These are phyloP conservation scores for Diplodia intermedia DNA, from an alignment of 2,329 filamentous ascomycete species.

Conservation along the genomic window DNA sequence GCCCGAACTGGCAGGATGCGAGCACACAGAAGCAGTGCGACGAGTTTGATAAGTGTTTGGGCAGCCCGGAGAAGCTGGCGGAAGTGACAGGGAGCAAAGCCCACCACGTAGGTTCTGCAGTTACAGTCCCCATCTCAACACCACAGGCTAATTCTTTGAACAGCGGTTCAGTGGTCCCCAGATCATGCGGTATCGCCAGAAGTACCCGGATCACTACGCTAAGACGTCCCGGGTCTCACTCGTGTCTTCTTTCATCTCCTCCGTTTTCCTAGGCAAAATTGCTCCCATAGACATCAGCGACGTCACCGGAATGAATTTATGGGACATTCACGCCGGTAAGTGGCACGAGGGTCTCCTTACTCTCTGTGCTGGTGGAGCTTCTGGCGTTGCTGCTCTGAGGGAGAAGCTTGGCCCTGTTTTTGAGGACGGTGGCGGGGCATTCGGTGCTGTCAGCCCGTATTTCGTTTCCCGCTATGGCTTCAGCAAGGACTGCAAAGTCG, in stretches of 20 bases:
- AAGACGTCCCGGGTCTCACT: slow-evolving; percentile 86
- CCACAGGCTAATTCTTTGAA: slow-evolving; percentile 33
- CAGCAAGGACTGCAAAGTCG: slow-evolving; percentile 73
- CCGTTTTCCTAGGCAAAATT: slow-evolving; percentile 81
- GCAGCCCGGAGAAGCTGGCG: slow-evolving; percentile 72
- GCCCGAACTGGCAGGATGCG: slow-evolving; percentile 97
- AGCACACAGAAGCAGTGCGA: slow-evolving; percentile 94
- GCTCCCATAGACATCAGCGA: slow-evolving; percentile 94
- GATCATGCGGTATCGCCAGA: slow-evolving; percentile 84
- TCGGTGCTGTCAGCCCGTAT: slow-evolving; percentile 79
- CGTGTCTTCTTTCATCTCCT: slow-evolving; percentile 94
- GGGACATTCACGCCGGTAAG: slow-evolving; percentile 77
- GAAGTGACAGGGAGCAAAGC: slow-evolving; percentile 87
- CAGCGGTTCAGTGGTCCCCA: slow-evolving; percentile 97
- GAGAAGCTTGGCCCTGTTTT: slow-evolving; percentile 81
- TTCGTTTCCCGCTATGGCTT: slow-evolving; percentile 83
- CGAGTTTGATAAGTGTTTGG: slow-evolving; percentile 77
- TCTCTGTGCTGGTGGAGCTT: slow-evolving; percentile 73
- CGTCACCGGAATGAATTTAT: slow-evolving; percentile 95
- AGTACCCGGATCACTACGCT: slow-evolving; percentile 80
- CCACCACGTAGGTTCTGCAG: slow-evolving; percentile 76
- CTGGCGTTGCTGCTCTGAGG: slow-evolving; percentile 69
- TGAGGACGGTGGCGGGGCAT: slow-evolving; percentile 77
- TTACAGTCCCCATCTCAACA: neutral
- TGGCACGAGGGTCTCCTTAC: slow-evolving; percentile 80